A percentile compares a stretch with the other conserved stretches of the same genome.
Conservation (phyloP, 805 yeast genomes). For the Priceomyces carsonii region DNA sequence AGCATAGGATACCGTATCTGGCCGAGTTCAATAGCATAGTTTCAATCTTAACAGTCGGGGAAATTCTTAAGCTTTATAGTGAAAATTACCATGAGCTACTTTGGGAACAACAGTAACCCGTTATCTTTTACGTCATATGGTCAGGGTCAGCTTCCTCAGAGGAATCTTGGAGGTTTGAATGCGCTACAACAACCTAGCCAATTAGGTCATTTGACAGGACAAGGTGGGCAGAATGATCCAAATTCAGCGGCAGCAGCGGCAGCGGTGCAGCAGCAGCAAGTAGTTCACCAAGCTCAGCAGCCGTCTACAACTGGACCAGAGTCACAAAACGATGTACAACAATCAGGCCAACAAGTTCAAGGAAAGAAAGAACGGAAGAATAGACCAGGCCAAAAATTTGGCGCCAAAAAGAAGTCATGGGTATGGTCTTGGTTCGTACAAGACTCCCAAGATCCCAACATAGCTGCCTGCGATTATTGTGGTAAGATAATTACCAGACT, state of each 20-base stretch:
- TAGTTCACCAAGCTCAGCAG: constrained; percentile 8
- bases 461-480: constrained; percentile 57
- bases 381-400: constrained; percentile 57
- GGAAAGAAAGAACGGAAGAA: constrained; percentile 36
- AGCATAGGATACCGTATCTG: too few relatives aligned
- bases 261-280: constrained; percentile 10
- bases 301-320: constrained; percentile 7
- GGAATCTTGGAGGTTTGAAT: constrained; percentile 11
- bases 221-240: constrained; percentile 9
- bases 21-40: too few relatives aligned
- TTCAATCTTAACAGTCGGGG: too few relatives aligned
- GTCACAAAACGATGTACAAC: constrained; percentile 9
- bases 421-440: constrained; percentile 65
- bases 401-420: constrained; percentile 64
- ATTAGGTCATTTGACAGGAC: constrained; percentile 8
- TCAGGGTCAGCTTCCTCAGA: constrained; percentile 16
- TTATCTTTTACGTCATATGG: constrained; percentile 24
- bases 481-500: constrained; percentile 49
- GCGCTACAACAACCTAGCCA: constrained; percentile 9
- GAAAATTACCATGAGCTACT: constrained; percentile 18
- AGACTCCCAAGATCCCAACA: constrained; percentile 46
- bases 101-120: constrained; percentile 15
- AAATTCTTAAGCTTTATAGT: background rate
- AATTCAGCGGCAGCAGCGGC: constrained; percentile 13
- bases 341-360: constrained; percentile 8